A percentile compares a stretch with the other conserved stretches of the same genome.
phyloP scores from a whole-genome alignment of 768 basidiomycete genomes.

The Tulasnella sp. region DNA sequence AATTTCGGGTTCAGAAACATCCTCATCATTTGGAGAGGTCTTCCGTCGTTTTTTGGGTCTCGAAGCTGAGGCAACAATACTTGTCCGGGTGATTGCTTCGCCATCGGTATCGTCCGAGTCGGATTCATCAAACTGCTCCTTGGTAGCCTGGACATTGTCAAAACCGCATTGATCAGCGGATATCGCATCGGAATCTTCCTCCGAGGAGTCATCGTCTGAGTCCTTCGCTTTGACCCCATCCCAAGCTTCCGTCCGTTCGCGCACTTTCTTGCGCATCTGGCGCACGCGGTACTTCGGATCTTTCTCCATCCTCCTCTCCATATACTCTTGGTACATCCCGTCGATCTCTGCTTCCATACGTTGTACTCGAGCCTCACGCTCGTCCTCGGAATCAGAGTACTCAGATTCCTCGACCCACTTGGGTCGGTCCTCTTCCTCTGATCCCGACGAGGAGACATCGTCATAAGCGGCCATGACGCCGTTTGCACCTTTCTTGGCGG shows the following conservation, averaged over 20 bases:
- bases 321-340: slow-evolving; percentile 77
- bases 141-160: slow-evolving; percentile 37
- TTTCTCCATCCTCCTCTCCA: slow-evolving; percentile 60
- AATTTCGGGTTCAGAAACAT: slow-evolving; percentile 12
- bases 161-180: slow-evolving; percentile 47
- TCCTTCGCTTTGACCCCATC: slow-evolving; percentile 41
- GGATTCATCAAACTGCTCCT: background rate
- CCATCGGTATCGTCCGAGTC: background rate
- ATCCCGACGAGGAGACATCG: slow-evolving; percentile 28
- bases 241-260: slow-evolving; percentile 67
- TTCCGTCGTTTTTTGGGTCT: background rate
- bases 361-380: slow-evolving; percentile 45
- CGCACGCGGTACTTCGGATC: slow-evolving; percentile 81
- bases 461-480: slow-evolving; percentile 35
- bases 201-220: slow-evolving; percentile 29
- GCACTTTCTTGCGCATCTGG: slow-evolving; percentile 60
- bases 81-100: background rate
- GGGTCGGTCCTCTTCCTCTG: slow-evolving; percentile 22
- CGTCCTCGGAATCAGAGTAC: slow-evolving; percentile 44
- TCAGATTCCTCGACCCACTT: slow-evolving; percentile 30
- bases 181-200: slow-evolving; percentile 22
- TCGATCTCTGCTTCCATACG: slow-evolving; percentile 79
- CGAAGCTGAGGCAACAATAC: background rate
- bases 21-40: background rate
- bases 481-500: slow-evolving; percentile 31